phyloP scores from a whole-genome alignment of 495 filamentous ascomycete genomes.

The Aspergillus carlsbadensis region DNA sequence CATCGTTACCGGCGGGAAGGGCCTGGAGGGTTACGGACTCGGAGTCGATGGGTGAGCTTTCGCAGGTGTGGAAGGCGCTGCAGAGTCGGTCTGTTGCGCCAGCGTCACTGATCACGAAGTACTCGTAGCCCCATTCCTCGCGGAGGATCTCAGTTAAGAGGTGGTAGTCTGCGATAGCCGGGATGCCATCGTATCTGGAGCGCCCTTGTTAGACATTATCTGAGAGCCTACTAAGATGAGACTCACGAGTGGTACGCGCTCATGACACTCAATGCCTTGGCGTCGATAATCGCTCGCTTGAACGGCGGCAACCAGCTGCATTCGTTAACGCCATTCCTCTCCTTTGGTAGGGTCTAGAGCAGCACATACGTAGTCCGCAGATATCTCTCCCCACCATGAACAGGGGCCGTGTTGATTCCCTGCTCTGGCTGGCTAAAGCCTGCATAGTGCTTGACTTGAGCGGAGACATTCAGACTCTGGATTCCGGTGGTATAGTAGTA shows the following conservation, averaged over 20 bases:
- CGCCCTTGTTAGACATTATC: background rate
- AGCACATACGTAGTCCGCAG: conserved; percentile 55
- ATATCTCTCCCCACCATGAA: conserved; percentile 67
- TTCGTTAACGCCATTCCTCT: background rate
- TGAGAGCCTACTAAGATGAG: background rate
- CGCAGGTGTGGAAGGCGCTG: conserved; percentile 60
- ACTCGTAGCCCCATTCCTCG: conserved; percentile 69
- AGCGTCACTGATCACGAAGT: conserved; percentile 58
- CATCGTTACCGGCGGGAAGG: conserved; percentile 65
- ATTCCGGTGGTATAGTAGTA: conserved; percentile 59
- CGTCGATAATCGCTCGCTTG: conserved; percentile 67
- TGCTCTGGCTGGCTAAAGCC: conserved; percentile 66
- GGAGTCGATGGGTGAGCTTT: conserved; percentile 55
- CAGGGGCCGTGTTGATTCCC: conserved; percentile 66
- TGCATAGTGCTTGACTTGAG: conserved; percentile 70
- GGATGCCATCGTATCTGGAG: conserved; percentile 59
- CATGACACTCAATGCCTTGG: conserved; percentile 65
- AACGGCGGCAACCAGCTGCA: conserved; percentile 59
- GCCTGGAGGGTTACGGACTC: conserved; percentile 55
- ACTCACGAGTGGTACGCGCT: conserved; percentile 61
- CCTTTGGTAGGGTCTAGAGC: background rate
- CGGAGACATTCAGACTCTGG: conserved; percentile 61
- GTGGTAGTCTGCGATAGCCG: conserved; percentile 59
- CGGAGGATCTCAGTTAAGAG: conserved; percentile 64
- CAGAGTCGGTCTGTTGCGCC: conserved; percentile 67